These are phyloP conservation scores for Hammondia hammondi DNA, from an alignment of 169 alveolate genomes.

Conservation along the genomic window DNA sequence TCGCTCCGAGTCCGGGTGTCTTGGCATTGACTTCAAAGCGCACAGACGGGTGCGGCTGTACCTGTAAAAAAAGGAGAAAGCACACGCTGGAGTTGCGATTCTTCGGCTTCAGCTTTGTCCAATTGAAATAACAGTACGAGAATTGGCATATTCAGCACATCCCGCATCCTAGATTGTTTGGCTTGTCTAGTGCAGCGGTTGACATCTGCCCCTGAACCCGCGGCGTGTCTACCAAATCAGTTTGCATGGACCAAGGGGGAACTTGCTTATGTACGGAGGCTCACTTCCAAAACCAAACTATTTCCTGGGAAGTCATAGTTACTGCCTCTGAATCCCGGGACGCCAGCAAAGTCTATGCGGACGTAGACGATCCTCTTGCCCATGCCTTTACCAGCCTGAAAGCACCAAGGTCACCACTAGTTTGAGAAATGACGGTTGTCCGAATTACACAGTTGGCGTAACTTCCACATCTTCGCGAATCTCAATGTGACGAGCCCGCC, in stretches of 20 bases:
- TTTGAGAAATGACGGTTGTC: not conserved
- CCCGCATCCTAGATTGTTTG: too few species aligned
- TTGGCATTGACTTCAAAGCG: not conserved
- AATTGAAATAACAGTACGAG: too few species aligned
- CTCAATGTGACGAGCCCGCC: not conserved
- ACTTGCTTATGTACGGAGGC: not conserved
- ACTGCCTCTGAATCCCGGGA: not conserved
- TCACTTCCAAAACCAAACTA: not conserved
- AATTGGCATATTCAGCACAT: too few species aligned
- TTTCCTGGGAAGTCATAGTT: not conserved
- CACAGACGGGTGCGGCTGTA: not conserved
- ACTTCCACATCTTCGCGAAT: not conserved
- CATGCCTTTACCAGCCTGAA: slow-evolving; percentile 32
- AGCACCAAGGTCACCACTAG: not conserved
- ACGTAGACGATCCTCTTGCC: not conserved
- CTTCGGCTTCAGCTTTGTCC: too few species aligned
- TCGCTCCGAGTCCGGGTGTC: not conserved
- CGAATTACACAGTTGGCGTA: not conserved
- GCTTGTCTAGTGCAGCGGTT: too few species aligned
- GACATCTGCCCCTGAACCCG: too few species aligned
- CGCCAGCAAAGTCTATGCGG: not conserved
- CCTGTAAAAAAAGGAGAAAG: not conserved
- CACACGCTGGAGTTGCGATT: too few species aligned
- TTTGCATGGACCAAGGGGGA: too few species aligned
- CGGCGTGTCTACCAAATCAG: too few species aligned